Percentiles rank a stretch among this genome's conserved stretches.
Conservation (phyloP, 768 basidiomycete species). For the Tubosaeta sp. region DNA sequence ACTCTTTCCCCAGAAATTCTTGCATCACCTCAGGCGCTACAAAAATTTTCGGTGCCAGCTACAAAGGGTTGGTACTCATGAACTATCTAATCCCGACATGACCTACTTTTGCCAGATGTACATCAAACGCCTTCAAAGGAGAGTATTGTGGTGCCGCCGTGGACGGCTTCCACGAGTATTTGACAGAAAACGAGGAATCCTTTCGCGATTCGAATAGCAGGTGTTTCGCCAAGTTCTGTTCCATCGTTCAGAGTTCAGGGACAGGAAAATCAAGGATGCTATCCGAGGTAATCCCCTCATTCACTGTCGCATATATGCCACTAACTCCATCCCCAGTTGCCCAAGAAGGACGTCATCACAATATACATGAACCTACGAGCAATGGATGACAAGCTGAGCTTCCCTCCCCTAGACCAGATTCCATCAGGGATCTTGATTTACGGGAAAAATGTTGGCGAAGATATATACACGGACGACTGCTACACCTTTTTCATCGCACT, state of each 20-base stretch:
- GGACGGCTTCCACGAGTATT: constrained; percentile 6
- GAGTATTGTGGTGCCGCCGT: neutral
- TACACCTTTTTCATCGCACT: too few relatives aligned
- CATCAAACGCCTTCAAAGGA: neutral
- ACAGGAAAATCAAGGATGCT: constrained; percentile 13
- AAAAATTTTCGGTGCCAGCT: too few relatives aligned
- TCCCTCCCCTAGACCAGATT: too few relatives aligned
- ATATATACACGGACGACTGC: neutral
- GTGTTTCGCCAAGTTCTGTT: too few relatives aligned
- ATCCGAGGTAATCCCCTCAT: constrained; percentile 2
- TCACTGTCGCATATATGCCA: neutral
- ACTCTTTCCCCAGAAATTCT: neutral
- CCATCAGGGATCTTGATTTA: neutral
- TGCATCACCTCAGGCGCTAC: neutral
- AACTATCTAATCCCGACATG: neutral
- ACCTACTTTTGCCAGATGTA: neutral
- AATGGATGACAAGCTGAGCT: too few relatives aligned
- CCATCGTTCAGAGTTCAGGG: constrained; percentile 9
- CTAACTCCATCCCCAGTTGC: neutral
- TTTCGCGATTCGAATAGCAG: too few relatives aligned
- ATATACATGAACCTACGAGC: too few relatives aligned
- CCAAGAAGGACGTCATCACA: neutral
- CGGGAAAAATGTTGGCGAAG: neutral
- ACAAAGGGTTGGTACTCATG: neutral
- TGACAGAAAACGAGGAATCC: constrained; percentile 3